Base-by-base conservation (phyloP, 2,329 filamentous ascomycete genomes). In the Claviceps cyperi region DNA sequence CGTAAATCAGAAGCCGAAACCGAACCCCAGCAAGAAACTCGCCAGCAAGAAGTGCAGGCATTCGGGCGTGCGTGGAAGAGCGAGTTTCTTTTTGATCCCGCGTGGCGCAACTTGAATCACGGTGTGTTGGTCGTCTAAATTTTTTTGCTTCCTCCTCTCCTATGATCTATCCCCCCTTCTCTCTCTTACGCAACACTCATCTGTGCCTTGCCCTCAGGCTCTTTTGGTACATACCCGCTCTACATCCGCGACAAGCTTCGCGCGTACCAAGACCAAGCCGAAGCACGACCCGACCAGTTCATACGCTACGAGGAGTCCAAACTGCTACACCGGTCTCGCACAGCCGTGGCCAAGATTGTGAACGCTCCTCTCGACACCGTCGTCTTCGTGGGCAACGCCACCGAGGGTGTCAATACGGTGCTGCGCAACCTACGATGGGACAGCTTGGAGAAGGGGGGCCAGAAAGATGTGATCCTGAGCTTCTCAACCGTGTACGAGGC, bases 351-450 rank as follows among this genome's bases (percentile, higher is more conserved):
- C 1, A 62, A 69, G 22, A 59, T 87, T 21, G 69, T 96, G 53
- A 77, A 85, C 53, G 83, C 77, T 0, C 80, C 83, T 0, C 60
- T 71, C 1, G 73, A 82, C 9, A 80, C 81, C 9, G 69, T 86
- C 39, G 88, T 94, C 1, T 83, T 94, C 55, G 80, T 94, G 1
- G 70, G 77, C 51, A 96, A 96, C 62, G 87, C 89, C 13, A 94
- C 87, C 0, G 82, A 77, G 0, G 86, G 79, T 22, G 67, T 89
- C 45, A 91, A 92, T 66, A 86, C 81, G 0, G 78, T 94, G 5
- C 74, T 95, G n/a, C 79, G 83, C 41, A 90, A 84, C 61, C 65
- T 96, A 2, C 60, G 62, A 1, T 94, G 82, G 74, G 82, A 83
- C 53, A 84, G 89, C 53, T n/a, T 8, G 37, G 15, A 39, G 37